Evolutionary conservation across 2,329 filamentous ascomycete genomes (phyloP).

Genomic region (Parastagonospora avenae): DNA sequence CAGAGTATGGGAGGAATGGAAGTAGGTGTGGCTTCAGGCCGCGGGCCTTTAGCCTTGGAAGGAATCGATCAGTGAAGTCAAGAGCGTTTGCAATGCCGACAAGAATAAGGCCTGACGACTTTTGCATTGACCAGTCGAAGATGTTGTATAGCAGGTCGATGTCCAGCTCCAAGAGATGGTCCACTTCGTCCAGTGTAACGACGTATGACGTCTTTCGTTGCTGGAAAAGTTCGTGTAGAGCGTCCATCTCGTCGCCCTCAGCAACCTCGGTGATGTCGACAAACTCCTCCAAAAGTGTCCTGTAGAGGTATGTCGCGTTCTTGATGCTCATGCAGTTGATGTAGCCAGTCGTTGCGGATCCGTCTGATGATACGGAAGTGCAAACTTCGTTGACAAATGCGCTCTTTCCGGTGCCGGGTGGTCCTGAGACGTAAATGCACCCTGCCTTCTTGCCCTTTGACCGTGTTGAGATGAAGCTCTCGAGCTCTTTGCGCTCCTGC

Average conservation of each 20-base stretch:
- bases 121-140: constrained; percentile 94
- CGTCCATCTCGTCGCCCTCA: constrained; percentile 70
- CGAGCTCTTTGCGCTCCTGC: constrained; percentile 67
- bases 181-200: constrained; percentile 93
- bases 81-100: constrained; percentile 96
- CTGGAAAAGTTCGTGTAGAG: constrained; percentile 73
- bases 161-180: constrained; percentile 88
- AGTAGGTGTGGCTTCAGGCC: constrained; percentile 89
- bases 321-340: constrained; percentile 99
- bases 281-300: constrained; percentile 74
- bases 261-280: constrained; percentile 63
- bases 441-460: constrained; percentile 68
- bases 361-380: constrained; percentile 59
- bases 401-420: constrained; percentile 95
- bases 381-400: constrained; percentile 86
- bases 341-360: constrained; percentile 70
- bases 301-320: constrained; percentile 82
- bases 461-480: constrained; percentile 70
- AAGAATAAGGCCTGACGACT: constrained; percentile 77
- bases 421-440: constrained; percentile 93
- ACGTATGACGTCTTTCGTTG: constrained; percentile 68
- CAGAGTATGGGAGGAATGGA: constrained; percentile 91
- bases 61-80: constrained; percentile 91
- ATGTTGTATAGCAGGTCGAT: constrained; percentile 87
- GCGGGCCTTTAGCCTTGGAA: constrained; percentile 89